A percentile compares a stretch with the other conserved stretches of the same genome.
Conservation (phyloP, 1,139 yeast genomes). For the Meyerozyma athensensis region DNA sequence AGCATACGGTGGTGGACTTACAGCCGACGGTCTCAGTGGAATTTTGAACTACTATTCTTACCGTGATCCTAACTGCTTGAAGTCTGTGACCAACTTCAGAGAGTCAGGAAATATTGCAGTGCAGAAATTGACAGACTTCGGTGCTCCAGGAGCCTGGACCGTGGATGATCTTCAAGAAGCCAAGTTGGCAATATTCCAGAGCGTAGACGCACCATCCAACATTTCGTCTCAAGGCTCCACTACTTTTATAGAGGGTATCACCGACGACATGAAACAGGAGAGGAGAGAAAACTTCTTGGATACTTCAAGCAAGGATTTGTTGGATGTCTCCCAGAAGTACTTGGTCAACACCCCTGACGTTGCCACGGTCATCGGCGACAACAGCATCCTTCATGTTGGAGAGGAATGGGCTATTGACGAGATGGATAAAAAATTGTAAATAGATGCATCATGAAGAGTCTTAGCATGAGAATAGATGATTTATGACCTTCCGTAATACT, state of each 20-base stretch:
- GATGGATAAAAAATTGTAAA: slow-evolving; percentile 8
- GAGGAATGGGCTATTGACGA: slow-evolving; percentile 29
- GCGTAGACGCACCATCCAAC: slow-evolving; percentile 85
- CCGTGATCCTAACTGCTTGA: slow-evolving; percentile 84
- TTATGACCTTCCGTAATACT: neutral
- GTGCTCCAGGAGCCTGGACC: slow-evolving; percentile 27
- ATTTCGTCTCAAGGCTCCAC: slow-evolving; percentile 73
- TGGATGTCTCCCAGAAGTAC: slow-evolving; percentile 59
- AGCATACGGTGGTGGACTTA: slow-evolving; percentile 95
- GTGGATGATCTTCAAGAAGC: slow-evolving; percentile 79
- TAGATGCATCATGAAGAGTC: too few species aligned
- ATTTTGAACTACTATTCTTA: slow-evolving; percentile 79
- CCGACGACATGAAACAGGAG: slow-evolving; percentile 74
- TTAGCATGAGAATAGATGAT: slow-evolving; percentile 4
- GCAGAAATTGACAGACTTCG: slow-evolving; percentile 34
- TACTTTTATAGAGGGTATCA: slow-evolving; percentile 63
- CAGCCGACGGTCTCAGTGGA: slow-evolving; percentile 79
- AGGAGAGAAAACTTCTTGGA: slow-evolving; percentile 72
- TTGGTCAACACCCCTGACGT: slow-evolving; percentile 32
- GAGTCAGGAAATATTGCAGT: slow-evolving; percentile 56
- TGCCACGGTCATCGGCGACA: slow-evolving; percentile 52
- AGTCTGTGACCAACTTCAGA: slow-evolving; percentile 59
- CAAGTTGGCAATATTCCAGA: slow-evolving; percentile 83
- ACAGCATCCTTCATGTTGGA: slow-evolving; percentile 26
- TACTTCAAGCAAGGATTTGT: slow-evolving; percentile 59